A percentile compares a stretch with the other conserved stretches of the same genome.
phyloP scores from a whole-genome alignment of 345 rosid genomes.

The Gossypium raimondii region DNA sequence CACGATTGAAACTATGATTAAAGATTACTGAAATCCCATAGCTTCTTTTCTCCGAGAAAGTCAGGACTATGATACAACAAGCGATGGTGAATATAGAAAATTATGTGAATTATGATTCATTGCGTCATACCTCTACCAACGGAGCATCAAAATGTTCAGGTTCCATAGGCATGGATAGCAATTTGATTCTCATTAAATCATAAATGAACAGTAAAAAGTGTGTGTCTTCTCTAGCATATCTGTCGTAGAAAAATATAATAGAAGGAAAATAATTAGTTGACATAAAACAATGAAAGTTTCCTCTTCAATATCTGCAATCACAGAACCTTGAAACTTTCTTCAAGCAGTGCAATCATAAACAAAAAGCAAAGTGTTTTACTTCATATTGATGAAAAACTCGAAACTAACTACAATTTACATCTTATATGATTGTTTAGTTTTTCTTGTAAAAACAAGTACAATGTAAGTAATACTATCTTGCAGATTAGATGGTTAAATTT shows the following conservation, averaged over 20 bases:
- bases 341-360: neutral
- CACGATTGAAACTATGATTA: neutral
- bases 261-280: constrained; percentile 16
- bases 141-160: constrained; percentile 48
- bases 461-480: neutral
- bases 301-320: neutral
- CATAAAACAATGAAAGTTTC: neutral
- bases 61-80: neutral
- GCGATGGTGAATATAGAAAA: neutral
- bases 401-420: neutral
- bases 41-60: neutral
- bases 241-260: constrained; percentile 28
- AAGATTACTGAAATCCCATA: neutral
- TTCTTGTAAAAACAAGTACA: neutral
- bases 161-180: constrained; percentile 41
- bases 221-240: constrained; percentile 97
- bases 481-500: neutral
- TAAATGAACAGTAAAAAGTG: constrained; percentile 78
- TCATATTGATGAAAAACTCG: neutral
- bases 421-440: neutral
- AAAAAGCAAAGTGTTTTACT: neutral
- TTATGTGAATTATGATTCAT: neutral
- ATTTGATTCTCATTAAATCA: constrained; percentile 59
- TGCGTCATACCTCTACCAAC: constrained; percentile 55
- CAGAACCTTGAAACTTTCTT: neutral